Evolutionary conservation across 2,329 filamentous ascomycete genomes (phyloP).

Genomic region (Blastomyces silverae): DNA sequence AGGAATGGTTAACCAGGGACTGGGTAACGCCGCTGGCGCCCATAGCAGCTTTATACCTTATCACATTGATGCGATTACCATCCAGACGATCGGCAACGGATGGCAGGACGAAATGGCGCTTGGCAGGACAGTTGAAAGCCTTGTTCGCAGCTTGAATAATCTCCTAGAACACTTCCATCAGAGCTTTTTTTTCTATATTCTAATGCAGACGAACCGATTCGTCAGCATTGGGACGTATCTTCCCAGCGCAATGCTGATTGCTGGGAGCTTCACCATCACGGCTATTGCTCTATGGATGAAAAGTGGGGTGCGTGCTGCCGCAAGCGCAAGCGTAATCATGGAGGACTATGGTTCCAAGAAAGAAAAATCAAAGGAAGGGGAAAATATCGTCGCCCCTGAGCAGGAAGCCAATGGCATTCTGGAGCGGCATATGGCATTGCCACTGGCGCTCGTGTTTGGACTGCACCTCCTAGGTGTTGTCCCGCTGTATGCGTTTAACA

Average conservation of each 20-base stretch:
- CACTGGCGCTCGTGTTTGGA: constrained; percentile 63
- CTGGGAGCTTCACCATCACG: constrained; percentile 91
- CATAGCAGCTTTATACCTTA: constrained; percentile 97
- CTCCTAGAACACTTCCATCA: constrained; percentile 94
- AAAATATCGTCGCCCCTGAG: constrained; percentile 18
- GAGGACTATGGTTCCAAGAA: constrained; percentile 28
- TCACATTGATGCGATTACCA: constrained; percentile 89
- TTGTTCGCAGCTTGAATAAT: constrained; percentile 92
- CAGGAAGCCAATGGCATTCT: constrained; percentile 24
- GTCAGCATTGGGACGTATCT: constrained; percentile 98
- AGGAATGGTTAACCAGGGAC: constrained; percentile 85
- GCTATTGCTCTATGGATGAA: constrained; percentile 90
- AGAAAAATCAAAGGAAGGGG: constrained; percentile 27
- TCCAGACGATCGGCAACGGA: constrained; percentile 81
- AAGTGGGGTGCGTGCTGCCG: constrained; percentile 51
- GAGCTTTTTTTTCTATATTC: constrained; percentile 97
- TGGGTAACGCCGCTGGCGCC: constrained; percentile 81
- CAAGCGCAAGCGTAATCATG: constrained; percentile 13
- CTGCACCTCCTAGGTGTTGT: constrained; percentile 71
- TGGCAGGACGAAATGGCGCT: constrained; percentile 98
- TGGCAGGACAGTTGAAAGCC: constrained; percentile 79
- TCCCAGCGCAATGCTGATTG: constrained; percentile 94
- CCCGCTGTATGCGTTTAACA: constrained; percentile 82
- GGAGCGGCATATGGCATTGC: constrained; percentile 40
- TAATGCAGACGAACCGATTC: constrained; percentile 86